phyloP scores from a whole-genome alignment of 1,139 yeast species.

The Yamadazyma siamensis region DNA sequence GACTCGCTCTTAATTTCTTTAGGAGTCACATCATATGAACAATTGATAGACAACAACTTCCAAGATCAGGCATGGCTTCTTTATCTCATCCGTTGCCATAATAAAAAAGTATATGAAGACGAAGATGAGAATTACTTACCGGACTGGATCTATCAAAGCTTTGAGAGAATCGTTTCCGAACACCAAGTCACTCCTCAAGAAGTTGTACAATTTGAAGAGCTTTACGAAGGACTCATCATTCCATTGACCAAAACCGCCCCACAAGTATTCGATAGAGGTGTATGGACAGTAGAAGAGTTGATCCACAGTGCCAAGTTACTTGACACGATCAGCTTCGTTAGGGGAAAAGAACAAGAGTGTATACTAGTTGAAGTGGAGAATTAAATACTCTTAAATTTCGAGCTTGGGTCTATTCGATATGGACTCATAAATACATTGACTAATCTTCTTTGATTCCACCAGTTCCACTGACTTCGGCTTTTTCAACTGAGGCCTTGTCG shows the following conservation, averaged over 20 bases:
- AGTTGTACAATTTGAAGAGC: slow-evolving; percentile 49
- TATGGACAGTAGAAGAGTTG: slow-evolving; percentile 61
- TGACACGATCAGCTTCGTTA: slow-evolving; percentile 55
- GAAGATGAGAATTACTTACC: slow-evolving; percentile 42
- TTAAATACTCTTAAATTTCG: neutral
- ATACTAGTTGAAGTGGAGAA: slow-evolving; percentile 48
- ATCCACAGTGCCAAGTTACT: slow-evolving; percentile 58
- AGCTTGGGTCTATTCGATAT: neutral
- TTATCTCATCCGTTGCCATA: slow-evolving; percentile 60
- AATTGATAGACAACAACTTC: slow-evolving; percentile 42
- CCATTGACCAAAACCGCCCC: slow-evolving; percentile 53
- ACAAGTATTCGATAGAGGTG: slow-evolving; percentile 56
- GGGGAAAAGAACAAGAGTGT: slow-evolving; percentile 60
- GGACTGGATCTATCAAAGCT: slow-evolving; percentile 47
- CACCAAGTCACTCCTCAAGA: slow-evolving; percentile 41
- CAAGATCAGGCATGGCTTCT: slow-evolving; percentile 60
- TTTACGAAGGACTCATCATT: slow-evolving; percentile 57
- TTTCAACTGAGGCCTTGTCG: slow-evolving; percentile 82
- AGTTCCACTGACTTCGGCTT: slow-evolving; percentile 79
- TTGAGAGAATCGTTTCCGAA: slow-evolving; percentile 34
- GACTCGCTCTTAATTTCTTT: slow-evolving; percentile 53
- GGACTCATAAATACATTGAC: slow-evolving; percentile 8
- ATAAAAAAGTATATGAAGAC: slow-evolving; percentile 36
- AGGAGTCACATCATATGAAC: slow-evolving; percentile 56
- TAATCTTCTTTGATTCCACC: slow-evolving; percentile 94